Conservation (phyloP, 2,329 filamentous ascomycete species). For the Alternaria gaisen region DNA sequence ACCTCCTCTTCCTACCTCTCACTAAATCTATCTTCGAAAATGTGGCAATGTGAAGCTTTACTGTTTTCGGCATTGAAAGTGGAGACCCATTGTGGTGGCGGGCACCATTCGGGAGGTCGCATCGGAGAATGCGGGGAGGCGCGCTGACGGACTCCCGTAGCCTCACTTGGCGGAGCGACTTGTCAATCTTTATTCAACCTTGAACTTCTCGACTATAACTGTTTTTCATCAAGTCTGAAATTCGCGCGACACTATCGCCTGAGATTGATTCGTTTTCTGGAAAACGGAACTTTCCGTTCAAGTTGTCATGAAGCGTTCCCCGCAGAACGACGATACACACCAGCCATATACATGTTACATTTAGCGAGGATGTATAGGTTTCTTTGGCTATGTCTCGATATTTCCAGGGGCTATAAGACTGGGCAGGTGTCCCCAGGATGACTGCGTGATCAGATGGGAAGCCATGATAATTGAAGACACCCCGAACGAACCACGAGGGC, state of each 20-base stretch:
- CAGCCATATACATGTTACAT: background rate
- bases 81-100: conserved; percentile 22
- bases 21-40: background rate
- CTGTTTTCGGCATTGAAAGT: conserved; percentile 15
- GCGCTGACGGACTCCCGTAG: conserved; percentile 9
- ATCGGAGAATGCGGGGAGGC: conserved; percentile 29
- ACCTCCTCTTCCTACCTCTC: background rate
- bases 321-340: background rate
- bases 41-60: conserved; percentile 1
- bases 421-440: background rate
- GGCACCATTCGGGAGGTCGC: conserved; percentile 7
- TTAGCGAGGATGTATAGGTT: no score
- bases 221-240: background rate
- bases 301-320: background rate
- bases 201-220: background rate
- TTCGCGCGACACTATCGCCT: background rate
- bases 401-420: no score
- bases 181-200: background rate
- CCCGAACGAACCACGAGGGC: background rate
- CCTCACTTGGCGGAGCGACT: background rate
- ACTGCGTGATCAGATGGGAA: background rate
- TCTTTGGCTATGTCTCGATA: background rate
- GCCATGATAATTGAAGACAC: background rate
- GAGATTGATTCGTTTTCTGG: background rate
- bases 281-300: background rate